Percentiles rank a stretch among this genome's conserved stretches.
Conservation (phyloP, 768 basidiomycete genomes). For the Tricholoma furcatifolium region DNA sequence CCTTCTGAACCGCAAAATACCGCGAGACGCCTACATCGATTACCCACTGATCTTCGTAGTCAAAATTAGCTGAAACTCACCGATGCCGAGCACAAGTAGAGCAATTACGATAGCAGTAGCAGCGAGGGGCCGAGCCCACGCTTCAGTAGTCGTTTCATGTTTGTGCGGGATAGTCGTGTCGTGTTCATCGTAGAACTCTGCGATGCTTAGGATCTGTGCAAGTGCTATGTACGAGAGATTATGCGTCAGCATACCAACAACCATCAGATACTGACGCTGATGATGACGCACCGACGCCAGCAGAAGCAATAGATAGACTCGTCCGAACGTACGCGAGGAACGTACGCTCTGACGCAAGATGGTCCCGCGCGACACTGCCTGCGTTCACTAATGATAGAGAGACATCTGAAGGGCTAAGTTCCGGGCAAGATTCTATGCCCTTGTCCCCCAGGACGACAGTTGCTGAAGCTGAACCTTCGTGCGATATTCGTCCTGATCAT, state of each 20-base stretch:
- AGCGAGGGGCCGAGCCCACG: conserved; percentile 42
- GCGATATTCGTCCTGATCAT: too few species aligned
- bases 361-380: conserved; percentile 50
- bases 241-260: background rate
- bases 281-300: conserved; percentile 36
- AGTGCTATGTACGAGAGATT: conserved; percentile 27
- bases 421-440: background rate
- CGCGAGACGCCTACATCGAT: conserved; percentile 4
- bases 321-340: conserved; percentile 53
- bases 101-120: conserved; percentile 36
- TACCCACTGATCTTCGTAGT: background rate
- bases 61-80: conserved; percentile 1
- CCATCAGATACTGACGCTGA: background rate
- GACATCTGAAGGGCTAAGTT: background rate
- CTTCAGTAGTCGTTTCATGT: background rate
- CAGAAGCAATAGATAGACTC: conserved; percentile 43
- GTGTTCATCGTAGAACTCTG: conserved; percentile 16
- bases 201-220: conserved; percentile 46
- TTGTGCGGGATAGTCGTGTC: background rate
- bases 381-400: conserved; percentile 37
- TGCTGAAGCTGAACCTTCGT: background rate
- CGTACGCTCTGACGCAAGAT: conserved; percentile 50
- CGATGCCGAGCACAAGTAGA: conserved; percentile 30
- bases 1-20: conserved; percentile 14
- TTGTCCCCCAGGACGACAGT: background rate